Evolutionary conservation across 2,329 filamentous ascomycete genomes (phyloP).

Genomic region (Alternaria metachromatica): DNA sequence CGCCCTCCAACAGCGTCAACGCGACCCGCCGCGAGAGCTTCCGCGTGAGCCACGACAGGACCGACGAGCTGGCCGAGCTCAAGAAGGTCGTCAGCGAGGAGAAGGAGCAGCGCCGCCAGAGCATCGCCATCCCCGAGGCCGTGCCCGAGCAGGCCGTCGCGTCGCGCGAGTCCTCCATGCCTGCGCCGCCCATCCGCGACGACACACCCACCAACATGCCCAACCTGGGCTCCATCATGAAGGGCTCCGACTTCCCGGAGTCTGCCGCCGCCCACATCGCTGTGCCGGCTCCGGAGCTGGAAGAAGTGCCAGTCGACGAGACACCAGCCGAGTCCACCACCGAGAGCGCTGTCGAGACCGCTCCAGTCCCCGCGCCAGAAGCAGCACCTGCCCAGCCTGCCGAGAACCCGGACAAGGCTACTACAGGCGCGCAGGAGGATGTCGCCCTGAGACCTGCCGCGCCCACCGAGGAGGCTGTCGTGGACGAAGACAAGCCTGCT

Average conservation of each 20-base stretch:
- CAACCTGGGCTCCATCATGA: constrained; percentile 45
- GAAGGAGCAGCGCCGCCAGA: constrained; percentile 48
- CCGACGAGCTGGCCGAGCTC: constrained; percentile 45
- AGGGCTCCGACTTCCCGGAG: constrained; percentile 46
- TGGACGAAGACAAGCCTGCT: constrained; percentile 42
- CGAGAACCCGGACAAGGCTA: constrained; percentile 54
- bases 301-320: constrained; percentile 4
- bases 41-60: constrained; percentile 47
- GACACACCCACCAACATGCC: constrained; percentile 34
- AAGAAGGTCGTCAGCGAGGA: constrained; percentile 51
- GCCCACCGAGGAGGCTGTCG: constrained; percentile 42
- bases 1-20: constrained; percentile 37
- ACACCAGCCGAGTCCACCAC: constrained; percentile 7
- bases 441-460: constrained; percentile 50
- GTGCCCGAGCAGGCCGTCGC: constrained; percentile 54
- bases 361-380: neutral
- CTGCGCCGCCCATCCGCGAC: constrained; percentile 41
- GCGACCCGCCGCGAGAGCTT: constrained; percentile 52
- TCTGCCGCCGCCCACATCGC: constrained; percentile 8
- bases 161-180: constrained; percentile 46
- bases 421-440: constrained; percentile 52
- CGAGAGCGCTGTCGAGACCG: constrained; percentile 2
- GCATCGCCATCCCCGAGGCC: constrained; percentile 44
- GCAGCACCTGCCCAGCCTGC: constrained; percentile 6
- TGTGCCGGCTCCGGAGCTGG: neutral